Conservation (phyloP, 2,329 filamentous ascomycete species). For the Aspergillus terreus region DNA sequence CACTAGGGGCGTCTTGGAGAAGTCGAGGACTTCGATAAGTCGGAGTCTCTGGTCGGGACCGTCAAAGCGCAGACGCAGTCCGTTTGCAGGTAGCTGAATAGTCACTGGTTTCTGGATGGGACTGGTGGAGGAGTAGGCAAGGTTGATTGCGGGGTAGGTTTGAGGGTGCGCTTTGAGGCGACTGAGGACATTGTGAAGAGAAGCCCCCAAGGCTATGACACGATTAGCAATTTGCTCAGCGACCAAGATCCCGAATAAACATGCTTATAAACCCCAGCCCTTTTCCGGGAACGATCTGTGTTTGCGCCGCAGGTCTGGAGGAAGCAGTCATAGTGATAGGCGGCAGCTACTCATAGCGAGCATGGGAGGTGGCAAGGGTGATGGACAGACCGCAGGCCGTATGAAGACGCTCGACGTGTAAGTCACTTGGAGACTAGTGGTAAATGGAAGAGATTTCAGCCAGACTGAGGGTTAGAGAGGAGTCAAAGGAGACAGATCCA, state of each 20-base stretch:
- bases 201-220: conserved; percentile 73
- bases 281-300: conserved; percentile 64
- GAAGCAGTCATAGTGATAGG: conserved; percentile 31
- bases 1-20: conserved; percentile 75
- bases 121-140: conserved; percentile 71
- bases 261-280: conserved; percentile 61
- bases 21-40: conserved; percentile 86
- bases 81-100: conserved; percentile 76
- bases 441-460: not conserved
- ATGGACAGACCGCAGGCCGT: not conserved
- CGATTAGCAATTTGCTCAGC: conserved; percentile 20
- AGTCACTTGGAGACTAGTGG: not conserved
- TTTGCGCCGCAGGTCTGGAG: conserved; percentile 33
- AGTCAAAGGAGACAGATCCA: too few species aligned
- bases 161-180: conserved; percentile 84
- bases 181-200: conserved; percentile 83
- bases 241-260: conserved; percentile 14
- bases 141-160: conserved; percentile 75
- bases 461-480: not conserved
- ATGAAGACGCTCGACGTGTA: not conserved
- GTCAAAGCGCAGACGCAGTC: conserved; percentile 86
- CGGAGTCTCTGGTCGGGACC: conserved; percentile 87
- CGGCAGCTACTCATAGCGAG: conserved; percentile 12
- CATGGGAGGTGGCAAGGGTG: not conserved
- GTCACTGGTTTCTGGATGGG: conserved; percentile 74